phyloP scores from a whole-genome alignment of 1,139 yeast species.

The Diutina pseudorugosa region DNA sequence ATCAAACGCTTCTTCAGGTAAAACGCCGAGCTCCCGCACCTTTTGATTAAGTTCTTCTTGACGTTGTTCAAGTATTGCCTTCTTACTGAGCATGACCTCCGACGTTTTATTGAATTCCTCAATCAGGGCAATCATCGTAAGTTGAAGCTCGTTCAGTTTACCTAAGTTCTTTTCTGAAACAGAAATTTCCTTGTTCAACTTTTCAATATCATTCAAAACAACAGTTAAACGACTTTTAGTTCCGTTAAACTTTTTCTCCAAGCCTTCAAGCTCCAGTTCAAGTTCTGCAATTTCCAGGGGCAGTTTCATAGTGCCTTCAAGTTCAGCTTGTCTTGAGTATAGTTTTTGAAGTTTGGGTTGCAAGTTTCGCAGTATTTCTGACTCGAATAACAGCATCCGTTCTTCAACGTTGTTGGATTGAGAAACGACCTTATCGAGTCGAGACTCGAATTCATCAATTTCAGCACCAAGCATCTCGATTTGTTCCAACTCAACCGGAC shows the following conservation, averaged over 20 bases:
- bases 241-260: neutral
- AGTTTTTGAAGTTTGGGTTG: slow-evolving; percentile 49
- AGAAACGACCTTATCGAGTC: slow-evolving; percentile 30
- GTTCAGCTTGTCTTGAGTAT: slow-evolving; percentile 9
- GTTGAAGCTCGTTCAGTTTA: neutral
- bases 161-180: neutral
- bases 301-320: neutral
- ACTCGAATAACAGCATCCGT: slow-evolving; percentile 35
- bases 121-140: neutral
- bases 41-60: slow-evolving; percentile 63
- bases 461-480: slow-evolving; percentile 26
- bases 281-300: neutral
- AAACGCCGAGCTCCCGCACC: slow-evolving; percentile 72
- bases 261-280: neutral
- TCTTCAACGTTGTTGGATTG: slow-evolving; percentile 8
- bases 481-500: slow-evolving; percentile 22
- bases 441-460: slow-evolving; percentile 28
- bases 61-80: slow-evolving; percentile 46
- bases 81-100: slow-evolving; percentile 40
- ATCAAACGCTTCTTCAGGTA: slow-evolving; percentile 74
- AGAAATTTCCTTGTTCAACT: neutral
- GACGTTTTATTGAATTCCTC: neutral
- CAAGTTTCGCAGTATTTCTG: slow-evolving; percentile 29
- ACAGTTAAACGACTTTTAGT: neutral
- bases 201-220: neutral